A percentile compares a stretch with the other conserved stretches of the same genome.
Conservation (phyloP, 345 rosid species). For the Sonneratia caseolaris region DNA sequence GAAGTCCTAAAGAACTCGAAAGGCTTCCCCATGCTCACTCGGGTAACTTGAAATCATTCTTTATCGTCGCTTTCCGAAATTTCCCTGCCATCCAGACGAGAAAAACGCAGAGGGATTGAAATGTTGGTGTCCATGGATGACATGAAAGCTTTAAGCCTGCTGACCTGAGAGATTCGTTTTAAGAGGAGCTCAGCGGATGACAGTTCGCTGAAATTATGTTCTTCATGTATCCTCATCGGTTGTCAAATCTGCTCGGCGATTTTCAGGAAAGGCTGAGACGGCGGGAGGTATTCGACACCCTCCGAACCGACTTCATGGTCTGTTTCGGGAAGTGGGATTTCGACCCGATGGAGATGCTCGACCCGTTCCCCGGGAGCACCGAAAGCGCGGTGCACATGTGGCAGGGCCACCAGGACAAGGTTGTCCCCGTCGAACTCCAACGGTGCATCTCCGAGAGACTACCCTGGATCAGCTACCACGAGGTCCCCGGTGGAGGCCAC, state of each 20-base stretch:
- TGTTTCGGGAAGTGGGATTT: constrained; percentile 77
- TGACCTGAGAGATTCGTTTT: background rate
- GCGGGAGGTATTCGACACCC: constrained; percentile 44
- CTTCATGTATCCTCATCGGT: background rate
- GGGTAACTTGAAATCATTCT: constrained; percentile 29
- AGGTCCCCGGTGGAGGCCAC: constrained; percentile 83
- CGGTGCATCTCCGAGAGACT: constrained; percentile 46
- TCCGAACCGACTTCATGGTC: constrained; percentile 47
- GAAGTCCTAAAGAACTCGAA: constrained; percentile 55
- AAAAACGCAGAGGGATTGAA: background rate
- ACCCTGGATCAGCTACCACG: constrained; percentile 81
- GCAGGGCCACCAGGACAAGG: constrained; percentile 85
- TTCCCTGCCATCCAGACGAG: background rate
- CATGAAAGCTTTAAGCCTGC: background rate
- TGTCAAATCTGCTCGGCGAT: background rate
- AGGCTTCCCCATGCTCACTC: constrained; percentile 70
- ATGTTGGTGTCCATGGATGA: background rate
- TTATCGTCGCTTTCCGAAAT: background rate
- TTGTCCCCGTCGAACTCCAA: constrained; percentile 70
- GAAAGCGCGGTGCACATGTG: constrained; percentile 56
- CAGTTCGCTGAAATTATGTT: background rate
- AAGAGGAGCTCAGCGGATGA: background rate
- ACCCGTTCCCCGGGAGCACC: constrained; percentile 33
- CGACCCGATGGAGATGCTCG: constrained; percentile 48
- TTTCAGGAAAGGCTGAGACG: constrained; percentile 47